A percentile compares a stretch with the other conserved stretches of the same genome.
These are phyloP conservation scores for Penicillium sp. DNA, from an alignment of 2,329 filamentous ascomycete species.

Conservation along the genomic window DNA sequence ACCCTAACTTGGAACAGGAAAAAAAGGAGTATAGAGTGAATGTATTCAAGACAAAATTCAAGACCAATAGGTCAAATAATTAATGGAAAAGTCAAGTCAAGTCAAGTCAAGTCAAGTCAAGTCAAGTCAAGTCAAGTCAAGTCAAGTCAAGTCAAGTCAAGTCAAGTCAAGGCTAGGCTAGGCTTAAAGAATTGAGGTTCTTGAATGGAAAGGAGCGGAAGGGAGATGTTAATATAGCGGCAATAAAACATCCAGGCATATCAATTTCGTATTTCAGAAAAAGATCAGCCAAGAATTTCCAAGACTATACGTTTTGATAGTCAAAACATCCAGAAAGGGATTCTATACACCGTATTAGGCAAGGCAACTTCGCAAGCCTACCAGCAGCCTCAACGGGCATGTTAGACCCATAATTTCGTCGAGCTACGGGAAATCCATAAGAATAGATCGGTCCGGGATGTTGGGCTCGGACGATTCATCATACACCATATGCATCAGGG, in stretches of 20 bases:
- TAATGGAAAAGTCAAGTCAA: not conserved
- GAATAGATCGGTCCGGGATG: slow-evolving; percentile 12
- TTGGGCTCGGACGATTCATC: slow-evolving; percentile 14
- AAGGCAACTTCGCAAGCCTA: slow-evolving; percentile 11
- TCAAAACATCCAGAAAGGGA: not conserved
- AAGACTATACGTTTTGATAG: slow-evolving; percentile 11
- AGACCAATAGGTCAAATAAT: not conserved
- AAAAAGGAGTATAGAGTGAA: not conserved
- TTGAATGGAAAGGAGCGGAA: not conserved
- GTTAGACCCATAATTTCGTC: slow-evolving; percentile 11
- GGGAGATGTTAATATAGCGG: slow-evolving; percentile 5
- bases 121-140: no score
- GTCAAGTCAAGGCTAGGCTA: no score
- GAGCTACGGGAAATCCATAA: slow-evolving; percentile 11
- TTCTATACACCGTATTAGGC: not conserved
- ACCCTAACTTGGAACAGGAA: not conserved
- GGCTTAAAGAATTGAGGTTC: no score
- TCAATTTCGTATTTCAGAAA: not conserved
- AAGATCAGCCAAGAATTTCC: slow-evolving; percentile 22
- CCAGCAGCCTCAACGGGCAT: slow-evolving; percentile 16
- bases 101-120: no score
- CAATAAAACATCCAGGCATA: slow-evolving; percentile 6
- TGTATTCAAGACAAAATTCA: not conserved
- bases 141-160: not conserved
- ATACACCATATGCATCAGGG: slow-evolving; percentile 13